A percentile compares a stretch with the other conserved stretches of the same genome.
Conservation (phyloP, 192 early-diverging fungal genomes). For the Gorgonomyces haynaldii region DNA sequence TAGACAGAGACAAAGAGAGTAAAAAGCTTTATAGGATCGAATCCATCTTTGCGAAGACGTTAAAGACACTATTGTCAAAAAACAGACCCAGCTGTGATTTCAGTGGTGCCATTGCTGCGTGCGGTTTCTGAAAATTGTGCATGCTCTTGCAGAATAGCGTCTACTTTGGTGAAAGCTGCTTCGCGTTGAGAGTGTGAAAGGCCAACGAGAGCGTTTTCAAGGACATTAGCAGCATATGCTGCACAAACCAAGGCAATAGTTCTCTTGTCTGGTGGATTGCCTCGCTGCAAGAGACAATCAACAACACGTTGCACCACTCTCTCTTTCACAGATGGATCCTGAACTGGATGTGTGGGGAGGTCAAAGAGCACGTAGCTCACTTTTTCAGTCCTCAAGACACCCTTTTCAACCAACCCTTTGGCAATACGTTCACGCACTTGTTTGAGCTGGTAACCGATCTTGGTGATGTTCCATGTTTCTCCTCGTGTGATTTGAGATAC, state of each 20-base stretch:
- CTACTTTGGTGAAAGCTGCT: conserved; percentile 74
- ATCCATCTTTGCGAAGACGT: conserved; percentile 23
- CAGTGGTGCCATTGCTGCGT: conserved; percentile 32
- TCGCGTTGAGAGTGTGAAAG: conserved; percentile 79
- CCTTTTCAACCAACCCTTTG: conserved; percentile 98
- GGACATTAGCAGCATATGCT: conserved; percentile 92
- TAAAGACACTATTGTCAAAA: conserved; percentile 4
- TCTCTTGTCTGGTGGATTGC: conserved; percentile 46
- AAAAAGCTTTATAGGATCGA: conserved; percentile 21
- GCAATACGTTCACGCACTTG: conserved; percentile 93
- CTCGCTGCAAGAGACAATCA: conserved; percentile 63
- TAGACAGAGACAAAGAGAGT: background rate
- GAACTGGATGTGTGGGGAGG: conserved; percentile 94
- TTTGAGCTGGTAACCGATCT: conserved; percentile 93
- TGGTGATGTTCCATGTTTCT: conserved; percentile 97
- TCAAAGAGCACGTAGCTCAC: conserved; percentile 88
- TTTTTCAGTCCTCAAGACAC: conserved; percentile 90
- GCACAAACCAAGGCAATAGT: conserved; percentile 86
- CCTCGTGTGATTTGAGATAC: conserved; percentile 47
- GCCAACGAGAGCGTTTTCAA: conserved; percentile 84
- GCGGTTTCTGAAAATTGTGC: conserved; percentile 48
- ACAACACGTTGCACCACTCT: conserved; percentile 72
- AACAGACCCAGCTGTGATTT: conserved; percentile 41
- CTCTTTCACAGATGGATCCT: conserved; percentile 78
- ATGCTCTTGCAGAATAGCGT: conserved; percentile 81